phyloP scores from a whole-genome alignment of 2,329 filamentous ascomycete genomes.

The Sarocladium strictum region DNA sequence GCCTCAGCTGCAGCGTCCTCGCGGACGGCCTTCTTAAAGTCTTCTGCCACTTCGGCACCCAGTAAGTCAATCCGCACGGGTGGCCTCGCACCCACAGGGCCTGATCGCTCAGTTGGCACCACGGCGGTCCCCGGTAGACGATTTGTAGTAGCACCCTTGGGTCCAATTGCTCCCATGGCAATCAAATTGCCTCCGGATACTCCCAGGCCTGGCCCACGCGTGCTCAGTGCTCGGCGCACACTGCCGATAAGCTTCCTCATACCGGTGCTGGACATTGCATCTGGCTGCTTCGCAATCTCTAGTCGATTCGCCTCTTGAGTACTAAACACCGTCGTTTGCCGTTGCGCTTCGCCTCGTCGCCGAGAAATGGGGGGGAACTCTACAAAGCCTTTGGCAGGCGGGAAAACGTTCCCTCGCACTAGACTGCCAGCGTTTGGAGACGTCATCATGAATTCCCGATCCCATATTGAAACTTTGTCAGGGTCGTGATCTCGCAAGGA shows the following conservation, averaged over 20 bases:
- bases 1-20: slow-evolving; percentile 48
- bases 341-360: slow-evolving; percentile 41
- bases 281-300: slow-evolving; percentile 35
- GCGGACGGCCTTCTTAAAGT: slow-evolving; percentile 70
- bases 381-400: slow-evolving; percentile 77
- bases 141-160: slow-evolving; percentile 49
- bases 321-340: slow-evolving; percentile 49
- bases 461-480: slow-evolving; percentile 46
- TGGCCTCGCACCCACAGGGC: slow-evolving; percentile 36
- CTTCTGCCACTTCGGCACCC: slow-evolving; percentile 70
- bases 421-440: slow-evolving; percentile 73
- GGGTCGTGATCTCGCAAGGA: slow-evolving; percentile 65
- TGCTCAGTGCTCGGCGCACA: slow-evolving; percentile 76
- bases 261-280: slow-evolving; percentile 62
- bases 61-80: slow-evolving; percentile 73
- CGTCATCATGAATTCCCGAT: slow-evolving; percentile 53
- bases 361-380: slow-evolving; percentile 46
- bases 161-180: slow-evolving; percentile 42
- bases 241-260: slow-evolving; percentile 84
- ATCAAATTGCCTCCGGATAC: slow-evolving; percentile 41
- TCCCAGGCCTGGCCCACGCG: slow-evolving; percentile 37
- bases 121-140: slow-evolving; percentile 54
- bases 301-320: slow-evolving; percentile 19
- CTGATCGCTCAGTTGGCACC: slow-evolving; percentile 48
- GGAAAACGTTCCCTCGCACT: slow-evolving; percentile 78